Base-by-base conservation (phyloP, 495 filamentous ascomycete genomes). In the Aspergillus steynii region DNA sequence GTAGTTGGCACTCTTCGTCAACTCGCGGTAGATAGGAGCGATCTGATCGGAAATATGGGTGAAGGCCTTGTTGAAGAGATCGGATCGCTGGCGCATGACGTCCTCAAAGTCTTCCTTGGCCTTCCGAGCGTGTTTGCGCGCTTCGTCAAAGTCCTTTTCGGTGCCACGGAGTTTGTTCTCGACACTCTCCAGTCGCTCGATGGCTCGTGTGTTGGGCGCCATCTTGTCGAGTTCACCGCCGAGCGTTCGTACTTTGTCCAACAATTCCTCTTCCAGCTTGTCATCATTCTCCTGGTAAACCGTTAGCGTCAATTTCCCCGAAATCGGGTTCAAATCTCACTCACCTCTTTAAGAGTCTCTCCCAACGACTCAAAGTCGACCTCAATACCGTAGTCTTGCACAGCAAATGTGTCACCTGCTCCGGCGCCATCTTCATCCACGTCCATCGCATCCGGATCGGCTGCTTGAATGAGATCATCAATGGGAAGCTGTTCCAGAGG, bases 1-100 rank as follows among this genome's bases (percentile, higher is more conserved):
- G 69, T 93, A 92, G 14, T 87, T 85, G n/a, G 86, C 73, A 60
- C 88, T 91, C 49, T 90, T 86, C 20, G 95, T 99, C 42, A 99
- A 83, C 65, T 98, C 96, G 67, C 92, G 92, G 78, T 99, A 99
- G 50, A 97, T 93, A 29, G 88, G 86, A 31, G 85, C 89, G 64
- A 99, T 98, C 67, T 97, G 92, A 65, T 96, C 92, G 14, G 90
- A 90, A 71, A 99, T 99, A 72, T 99, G 95, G 29, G 82, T 80
- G 77, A 97, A 98, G 55, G 95, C 95, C 72, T 90, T 92, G 77
- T 91, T 93, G 83, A 99, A 99, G 45, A 96, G 82, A 55, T 95
- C 91, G 63, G 88, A 91, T 8, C 95, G 91, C 75, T 87, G 86
- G 53, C 89, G 82, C 75, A 93, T 95, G 46, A 95, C 85, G 14